phyloP scores from a whole-genome alignment of 2,329 filamentous ascomycete species.

The Geosmithia morbida region DNA sequence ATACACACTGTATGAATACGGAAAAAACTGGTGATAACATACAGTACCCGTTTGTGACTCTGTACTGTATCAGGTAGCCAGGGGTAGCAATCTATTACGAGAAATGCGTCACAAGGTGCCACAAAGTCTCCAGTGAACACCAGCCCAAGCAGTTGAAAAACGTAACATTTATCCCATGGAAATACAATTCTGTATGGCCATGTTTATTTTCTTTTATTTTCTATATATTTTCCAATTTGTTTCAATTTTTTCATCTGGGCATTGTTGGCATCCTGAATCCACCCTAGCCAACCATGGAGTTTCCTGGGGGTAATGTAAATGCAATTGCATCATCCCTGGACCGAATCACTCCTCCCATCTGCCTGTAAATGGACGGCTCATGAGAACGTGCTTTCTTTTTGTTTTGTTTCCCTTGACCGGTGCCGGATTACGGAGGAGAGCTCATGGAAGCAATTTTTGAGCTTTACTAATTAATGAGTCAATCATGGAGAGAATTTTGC shows the following conservation, averaged over 20 bases:
- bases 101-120: conserved; percentile 2
- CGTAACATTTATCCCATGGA: conserved; percentile 6
- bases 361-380: not conserved
- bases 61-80: not conserved
- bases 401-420: too few relatives aligned
- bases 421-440: too few relatives aligned
- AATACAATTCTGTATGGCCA: not conserved
- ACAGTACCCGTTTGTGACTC: not conserved
- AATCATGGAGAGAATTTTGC: not conserved
- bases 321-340: conserved; percentile 1
- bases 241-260: not conserved
- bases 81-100: not conserved
- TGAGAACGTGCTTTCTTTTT: not conserved
- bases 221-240: not conserved
- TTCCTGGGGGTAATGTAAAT: conserved; percentile 6
- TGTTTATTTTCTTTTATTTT: not conserved
- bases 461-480: too few relatives aligned
- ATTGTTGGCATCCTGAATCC: too few relatives aligned
- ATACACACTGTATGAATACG: not conserved
- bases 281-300: conserved; percentile 1
- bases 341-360: not conserved
- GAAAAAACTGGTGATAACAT: not conserved
- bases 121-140: too few relatives aligned
- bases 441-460: too few relatives aligned
- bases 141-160: conserved; percentile 1